Base-by-base conservation (phyloP, 2,329 filamentous ascomycete species). In the Beauveria sp. region DNA sequence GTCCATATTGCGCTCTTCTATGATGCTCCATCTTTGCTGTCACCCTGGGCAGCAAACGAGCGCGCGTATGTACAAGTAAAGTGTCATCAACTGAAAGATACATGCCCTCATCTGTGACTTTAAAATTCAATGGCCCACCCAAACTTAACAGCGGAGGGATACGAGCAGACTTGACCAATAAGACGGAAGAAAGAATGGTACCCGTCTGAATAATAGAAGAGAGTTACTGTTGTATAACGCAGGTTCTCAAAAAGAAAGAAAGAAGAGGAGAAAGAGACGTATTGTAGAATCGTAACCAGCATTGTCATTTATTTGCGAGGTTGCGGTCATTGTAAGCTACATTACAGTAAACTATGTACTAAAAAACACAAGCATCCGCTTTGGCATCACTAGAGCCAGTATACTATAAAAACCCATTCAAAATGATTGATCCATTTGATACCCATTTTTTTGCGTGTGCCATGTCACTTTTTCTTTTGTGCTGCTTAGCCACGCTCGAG, bases 341-440 rank as follows among this genome's bases (percentile, higher is more conserved):
- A 60, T 60, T 45, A 60, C 26, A 60, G 24, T 51, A 31, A 31
- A 31, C 28, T 52, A 60, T 52, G 40, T 60, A 60, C 57, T 60
- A 52, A 49, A 52, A 49, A 52, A 46, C 24, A 52, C 57, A 60
- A 16, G 57, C 38, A 42, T 57, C 22, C 46, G 20, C 24, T 34
- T 22, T 46, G 14, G 28, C 40, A 34, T 12, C 22, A 14, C 31
- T 46, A 51, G 22, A 42, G 43, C 45, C 45, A 34, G 48, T 31
- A 38, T 42, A 28, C 26, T 16, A 45, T 31, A 20, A 50, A 43
- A 40, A 20, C 31, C 46, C 28, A 50, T n/a, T 24, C 31, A 38
- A 50, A 51, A 43, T 42, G 51, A 34, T 49, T 50, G 26, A 59
- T 59, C 34, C 48, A 24, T 52, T 52, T 24, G 57, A 52, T 45